A percentile compares a stretch with the other conserved stretches of the same genome.
phyloP scores from a whole-genome alignment of 495 filamentous ascomycete species.

The Tuber melanosporum region DNA sequence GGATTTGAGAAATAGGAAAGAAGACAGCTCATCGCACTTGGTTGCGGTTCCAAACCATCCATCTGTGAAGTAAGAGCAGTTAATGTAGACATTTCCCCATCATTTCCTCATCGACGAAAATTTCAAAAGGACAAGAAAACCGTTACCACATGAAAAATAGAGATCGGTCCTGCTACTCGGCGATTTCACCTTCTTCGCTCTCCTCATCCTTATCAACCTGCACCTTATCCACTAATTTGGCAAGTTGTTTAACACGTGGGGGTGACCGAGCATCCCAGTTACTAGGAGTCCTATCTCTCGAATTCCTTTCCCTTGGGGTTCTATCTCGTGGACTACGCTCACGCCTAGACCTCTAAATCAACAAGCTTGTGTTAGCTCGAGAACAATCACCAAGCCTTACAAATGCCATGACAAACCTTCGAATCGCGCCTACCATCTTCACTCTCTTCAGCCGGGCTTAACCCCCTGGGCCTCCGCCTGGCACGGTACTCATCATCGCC shows the following conservation, averaged over 20 bases:
- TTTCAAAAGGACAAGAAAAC: constrained; percentile 2
- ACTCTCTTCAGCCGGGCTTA: constrained; percentile 68
- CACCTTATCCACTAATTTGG: constrained; percentile 38
- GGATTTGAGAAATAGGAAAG: neutral
- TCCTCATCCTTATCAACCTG: constrained; percentile 50
- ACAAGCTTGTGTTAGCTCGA: constrained; percentile 17
- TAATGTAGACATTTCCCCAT: constrained; percentile 4
- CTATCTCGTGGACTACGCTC: constrained; percentile 55
- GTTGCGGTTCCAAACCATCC: neutral
- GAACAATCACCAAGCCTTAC: constrained; percentile 4
- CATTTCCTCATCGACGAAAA: neutral
- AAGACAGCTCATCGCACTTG: neutral
- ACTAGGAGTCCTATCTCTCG: constrained; percentile 27
- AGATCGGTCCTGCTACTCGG: constrained; percentile 56
- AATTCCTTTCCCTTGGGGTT: constrained; percentile 43
- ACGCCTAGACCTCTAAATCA: constrained; percentile 54
- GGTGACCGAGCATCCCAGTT: constrained; percentile 28
- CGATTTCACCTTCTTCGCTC: constrained; percentile 97
- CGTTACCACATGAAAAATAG: constrained; percentile 1
- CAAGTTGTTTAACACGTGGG: constrained; percentile 32
- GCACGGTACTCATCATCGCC: constrained; percentile 63
- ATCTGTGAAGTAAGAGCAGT: neutral
- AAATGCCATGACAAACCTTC: constrained; percentile 48
- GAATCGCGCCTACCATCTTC: constrained; percentile 57
- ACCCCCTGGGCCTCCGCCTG: constrained; percentile 58